Evolutionary conservation across 1,284 basidiomycete genomes (phyloP).

Genomic region (Porogramme epimiltina): DNA sequence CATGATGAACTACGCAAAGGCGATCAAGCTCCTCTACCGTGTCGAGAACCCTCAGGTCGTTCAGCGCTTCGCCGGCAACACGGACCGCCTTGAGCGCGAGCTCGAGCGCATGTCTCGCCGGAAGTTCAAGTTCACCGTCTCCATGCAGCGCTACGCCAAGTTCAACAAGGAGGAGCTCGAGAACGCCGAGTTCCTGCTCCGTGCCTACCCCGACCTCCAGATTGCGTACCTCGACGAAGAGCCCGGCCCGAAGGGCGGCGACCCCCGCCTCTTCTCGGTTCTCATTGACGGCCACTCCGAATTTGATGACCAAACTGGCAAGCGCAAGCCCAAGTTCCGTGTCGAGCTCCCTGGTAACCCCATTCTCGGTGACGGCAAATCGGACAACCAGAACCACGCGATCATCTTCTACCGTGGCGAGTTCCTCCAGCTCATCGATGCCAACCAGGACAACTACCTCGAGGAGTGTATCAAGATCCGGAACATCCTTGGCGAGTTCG

Average conservation of each 20-base stretch:
- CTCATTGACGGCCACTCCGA: slow-evolving; percentile 99
- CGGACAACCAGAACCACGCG: slow-evolving; percentile 99
- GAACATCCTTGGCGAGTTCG: slow-evolving; percentile 97
- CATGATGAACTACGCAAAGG: slow-evolving; percentile 99
- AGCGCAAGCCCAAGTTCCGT: slow-evolving; percentile 96
- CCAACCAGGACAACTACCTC: slow-evolving; percentile 99
- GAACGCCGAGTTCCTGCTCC: slow-evolving; percentile 97
- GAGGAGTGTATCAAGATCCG: slow-evolving; percentile 99
- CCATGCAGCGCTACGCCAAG: slow-evolving; percentile 99
- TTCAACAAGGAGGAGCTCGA: slow-evolving; percentile 99
- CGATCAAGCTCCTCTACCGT: slow-evolving; percentile 98
- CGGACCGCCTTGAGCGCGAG: slow-evolving; percentile 94
- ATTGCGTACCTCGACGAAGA: slow-evolving; percentile 99
- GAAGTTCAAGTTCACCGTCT: slow-evolving; percentile 99
- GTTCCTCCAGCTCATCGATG: slow-evolving; percentile 98
- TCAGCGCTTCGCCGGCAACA: slow-evolving; percentile 95
- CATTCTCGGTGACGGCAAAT: slow-evolving; percentile 99
- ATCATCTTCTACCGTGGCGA: slow-evolving; percentile 99
- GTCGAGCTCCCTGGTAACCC: slow-evolving; percentile 98
- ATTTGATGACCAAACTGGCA: slow-evolving; percentile 86
- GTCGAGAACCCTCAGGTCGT: slow-evolving; percentile 99
- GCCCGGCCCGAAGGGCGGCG: slow-evolving; percentile 84
- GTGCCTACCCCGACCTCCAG: slow-evolving; percentile 97
- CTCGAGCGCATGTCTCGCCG: slow-evolving; percentile 96
- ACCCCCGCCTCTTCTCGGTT: slow-evolving; percentile 90